phyloP scores from a whole-genome alignment of 164 flowering plant genomes.

The Macadamia integrifolia region DNA sequence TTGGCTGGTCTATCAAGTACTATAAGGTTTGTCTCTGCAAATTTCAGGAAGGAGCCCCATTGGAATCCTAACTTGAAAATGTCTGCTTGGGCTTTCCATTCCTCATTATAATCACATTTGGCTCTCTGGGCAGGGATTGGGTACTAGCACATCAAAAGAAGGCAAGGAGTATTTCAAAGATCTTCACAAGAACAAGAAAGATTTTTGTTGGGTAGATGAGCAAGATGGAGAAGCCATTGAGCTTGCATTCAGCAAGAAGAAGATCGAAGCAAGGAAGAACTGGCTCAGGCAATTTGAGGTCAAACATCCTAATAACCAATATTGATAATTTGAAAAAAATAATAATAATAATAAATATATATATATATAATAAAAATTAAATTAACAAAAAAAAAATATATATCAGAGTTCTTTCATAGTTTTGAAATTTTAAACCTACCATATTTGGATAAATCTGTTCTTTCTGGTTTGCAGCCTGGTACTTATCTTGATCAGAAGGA shows the following conservation, averaged over 20 bases:
- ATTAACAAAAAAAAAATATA: too few species aligned
- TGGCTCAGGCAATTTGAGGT: slow-evolving; percentile 70
- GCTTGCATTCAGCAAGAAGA: slow-evolving; percentile 94
- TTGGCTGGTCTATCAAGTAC: slow-evolving; percentile 81
- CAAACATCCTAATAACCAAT: background rate
- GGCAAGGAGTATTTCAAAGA: slow-evolving; percentile 70
- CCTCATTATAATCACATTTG: background rate
- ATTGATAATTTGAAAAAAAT: too few species aligned
- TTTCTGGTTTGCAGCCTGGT: slow-evolving; percentile 58
- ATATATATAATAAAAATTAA: too few species aligned
- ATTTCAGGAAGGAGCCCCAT: background rate
- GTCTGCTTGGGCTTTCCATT: too few species aligned
- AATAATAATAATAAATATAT: too few species aligned
- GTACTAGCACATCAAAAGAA: slow-evolving; percentile 79
- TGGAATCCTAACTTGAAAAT: background rate
- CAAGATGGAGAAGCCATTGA: slow-evolving; percentile 91
- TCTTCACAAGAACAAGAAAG: slow-evolving; percentile 67
- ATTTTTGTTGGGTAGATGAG: slow-evolving; percentile 69
- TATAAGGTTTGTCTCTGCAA: slow-evolving; percentile 66
- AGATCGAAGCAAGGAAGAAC: slow-evolving; percentile 72
- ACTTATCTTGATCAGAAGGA: slow-evolving; percentile 70
- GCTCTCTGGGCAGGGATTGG: slow-evolving; percentile 61
- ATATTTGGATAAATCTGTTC: background rate
- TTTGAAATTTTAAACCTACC: too few species aligned
- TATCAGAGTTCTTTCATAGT: too few species aligned